Base-by-base conservation (phyloP, 2,329 filamentous ascomycete genomes). In the Alternaria brassicae region DNA sequence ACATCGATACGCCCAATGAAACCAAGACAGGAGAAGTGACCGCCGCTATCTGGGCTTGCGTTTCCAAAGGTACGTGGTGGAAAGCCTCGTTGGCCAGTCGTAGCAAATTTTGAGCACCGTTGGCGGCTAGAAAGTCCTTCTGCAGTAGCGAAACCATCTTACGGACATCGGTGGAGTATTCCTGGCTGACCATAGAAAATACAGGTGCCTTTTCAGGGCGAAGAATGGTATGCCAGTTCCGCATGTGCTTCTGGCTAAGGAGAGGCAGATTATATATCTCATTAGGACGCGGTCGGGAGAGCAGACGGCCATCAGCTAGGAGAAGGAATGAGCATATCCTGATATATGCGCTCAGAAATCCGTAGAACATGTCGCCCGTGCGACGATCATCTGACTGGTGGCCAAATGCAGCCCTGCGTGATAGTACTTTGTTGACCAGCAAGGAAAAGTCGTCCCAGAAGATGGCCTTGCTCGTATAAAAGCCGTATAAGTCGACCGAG, bases 401-500 rank as follows among this genome's bases (percentile, higher is more conserved):
- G 6, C 73, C 73, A 27, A 77, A 72, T 3, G 72, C 64, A 34
- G 61, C 63, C 68, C 70, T 72, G 53, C 74, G 67, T 15, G 40
- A 54, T 6, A 77, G 52, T 17, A 77, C 42, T 48, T 69, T 73
- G 50, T 66, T 62, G 30, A 74, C 67, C 30, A 78, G 53, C 25
- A 49, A 47, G 19, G 67, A 65, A 10, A 78, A 68, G 15, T 76
- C 72, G n/a, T 74, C 71, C 76, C 76, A 78, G 51, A 77, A 77
- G 1, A 45, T n/a, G 7, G 57, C 51, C 55, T 71, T 72, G 52
- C 67, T 61, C n/a, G 67, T 37, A 47, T 71, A 78, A 58, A 73
- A 73, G 45, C 49, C 58, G 6, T 63, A 57, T 21, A 69, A 58
- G 15, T 70, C 60, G 5, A 50, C 40, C 2, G 66, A 61, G n/a